Conservation (phyloP, 495 filamentous ascomycete species). For the Glonium stellatum region DNA sequence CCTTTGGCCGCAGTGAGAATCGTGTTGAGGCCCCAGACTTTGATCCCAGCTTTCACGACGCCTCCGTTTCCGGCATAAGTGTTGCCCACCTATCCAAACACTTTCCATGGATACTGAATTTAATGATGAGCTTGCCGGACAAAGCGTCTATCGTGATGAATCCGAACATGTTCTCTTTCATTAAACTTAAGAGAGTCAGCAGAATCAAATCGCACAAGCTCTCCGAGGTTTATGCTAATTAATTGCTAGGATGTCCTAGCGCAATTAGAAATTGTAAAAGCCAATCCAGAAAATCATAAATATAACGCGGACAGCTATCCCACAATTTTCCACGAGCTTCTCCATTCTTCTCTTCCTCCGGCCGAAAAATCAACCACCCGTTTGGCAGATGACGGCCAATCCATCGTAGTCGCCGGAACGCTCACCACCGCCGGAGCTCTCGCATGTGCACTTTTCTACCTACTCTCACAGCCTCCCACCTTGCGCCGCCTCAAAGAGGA, state of each 20-base stretch:
- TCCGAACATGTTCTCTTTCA: background rate
- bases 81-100: too few species aligned
- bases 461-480: conserved; percentile 23
- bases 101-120: background rate
- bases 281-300: too few species aligned
- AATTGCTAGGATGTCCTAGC: too few species aligned
- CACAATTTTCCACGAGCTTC: conserved; percentile 11
- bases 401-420: conserved; percentile 15
- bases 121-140: background rate
- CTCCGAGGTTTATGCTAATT: too few species aligned
- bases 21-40: too few species aligned
- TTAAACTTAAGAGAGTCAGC: too few species aligned
- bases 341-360: conserved; percentile 2
- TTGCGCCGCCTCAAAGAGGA: conserved; percentile 5
- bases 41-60: too few species aligned
- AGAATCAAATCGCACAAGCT: too few species aligned
- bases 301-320: background rate
- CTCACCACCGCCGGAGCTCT: conserved; percentile 19
- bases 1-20: too few species aligned
- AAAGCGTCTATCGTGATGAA: background rate
- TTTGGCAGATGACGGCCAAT: conserved; percentile 15
- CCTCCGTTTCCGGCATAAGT: too few species aligned
- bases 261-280: too few species aligned
- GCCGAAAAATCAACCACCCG: conserved; percentile 13
- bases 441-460: conserved; percentile 28